Percentiles rank a stretch among this genome's conserved stretches.
phyloP scores from a whole-genome alignment of 164 flowering plant species.

The Annona cherimola region DNA sequence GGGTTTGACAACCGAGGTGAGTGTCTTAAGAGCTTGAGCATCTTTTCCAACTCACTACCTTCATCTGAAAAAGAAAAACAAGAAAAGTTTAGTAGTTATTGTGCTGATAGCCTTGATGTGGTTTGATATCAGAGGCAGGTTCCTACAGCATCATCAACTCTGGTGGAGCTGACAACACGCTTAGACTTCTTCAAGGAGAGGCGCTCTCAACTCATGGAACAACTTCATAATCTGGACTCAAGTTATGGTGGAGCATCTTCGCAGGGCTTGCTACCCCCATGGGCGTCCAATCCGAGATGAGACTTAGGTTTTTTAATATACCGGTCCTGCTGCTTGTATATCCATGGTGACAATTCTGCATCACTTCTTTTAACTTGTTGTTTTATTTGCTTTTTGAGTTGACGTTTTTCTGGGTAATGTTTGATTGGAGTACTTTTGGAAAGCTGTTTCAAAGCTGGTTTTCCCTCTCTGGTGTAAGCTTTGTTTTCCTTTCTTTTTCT shows the following conservation, averaged over 20 bases:
- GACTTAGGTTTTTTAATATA: neutral
- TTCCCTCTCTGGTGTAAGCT: too few relatives aligned
- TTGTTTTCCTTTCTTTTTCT: neutral
- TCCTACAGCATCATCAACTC: slow-evolving; percentile 63
- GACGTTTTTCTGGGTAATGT: neutral
- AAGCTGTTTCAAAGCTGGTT: neutral
- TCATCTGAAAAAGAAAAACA: neutral
- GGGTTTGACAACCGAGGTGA: slow-evolving; percentile 47
- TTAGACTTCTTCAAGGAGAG: slow-evolving; percentile 98
- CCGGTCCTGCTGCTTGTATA: slow-evolving; percentile 13
- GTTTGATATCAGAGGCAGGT: slow-evolving; percentile 46
- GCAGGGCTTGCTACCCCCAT: slow-evolving; percentile 66
- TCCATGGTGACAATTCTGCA: slow-evolving; percentile 8
- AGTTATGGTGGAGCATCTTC: slow-evolving; percentile 66
- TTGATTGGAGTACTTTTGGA: neutral
- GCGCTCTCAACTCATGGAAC: slow-evolving; percentile 95
- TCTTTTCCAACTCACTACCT: neutral
- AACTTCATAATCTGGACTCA: slow-evolving; percentile 83
- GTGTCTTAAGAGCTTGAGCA: neutral
- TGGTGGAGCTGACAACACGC: slow-evolving; percentile 87
- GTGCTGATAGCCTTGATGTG: neutral
- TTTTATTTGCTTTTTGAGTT: neutral
- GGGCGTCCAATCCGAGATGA: slow-evolving; percentile 31
- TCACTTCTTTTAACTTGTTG: neutral
- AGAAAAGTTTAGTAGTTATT: neutral